Evolutionary conservation across 179 eudicot genomes (phyloP).

Genomic region (Gypsophila paniculata): DNA sequence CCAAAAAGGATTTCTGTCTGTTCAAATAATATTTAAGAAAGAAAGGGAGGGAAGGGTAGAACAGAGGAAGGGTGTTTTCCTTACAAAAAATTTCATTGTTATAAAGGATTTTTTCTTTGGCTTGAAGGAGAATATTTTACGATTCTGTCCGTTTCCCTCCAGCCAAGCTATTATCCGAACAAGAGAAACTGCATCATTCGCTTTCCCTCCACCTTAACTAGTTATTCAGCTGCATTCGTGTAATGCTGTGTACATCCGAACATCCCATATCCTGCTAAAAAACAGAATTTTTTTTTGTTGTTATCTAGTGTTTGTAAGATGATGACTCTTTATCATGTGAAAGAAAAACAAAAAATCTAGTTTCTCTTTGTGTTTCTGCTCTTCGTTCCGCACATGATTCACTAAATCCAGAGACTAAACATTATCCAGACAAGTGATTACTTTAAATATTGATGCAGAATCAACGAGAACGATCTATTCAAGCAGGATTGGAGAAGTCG

Average conservation of each 20-base stretch:
- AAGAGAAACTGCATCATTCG: too few species aligned
- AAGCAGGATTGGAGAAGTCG: conserved; percentile 96
- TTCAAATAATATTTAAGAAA: background rate
- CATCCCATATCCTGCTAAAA: background rate
- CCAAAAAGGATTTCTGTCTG: background rate
- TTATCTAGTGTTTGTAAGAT: background rate
- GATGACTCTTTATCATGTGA: background rate
- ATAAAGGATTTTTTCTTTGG: too few species aligned
- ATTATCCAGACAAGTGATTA: background rate
- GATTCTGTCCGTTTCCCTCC: too few species aligned
- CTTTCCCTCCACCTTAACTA: too few species aligned
- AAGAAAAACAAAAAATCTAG: background rate
- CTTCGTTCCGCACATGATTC: background rate
- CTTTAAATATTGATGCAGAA: conserved; percentile 41
- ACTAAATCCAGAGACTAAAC: conserved; percentile 1
- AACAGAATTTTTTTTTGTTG: background rate
- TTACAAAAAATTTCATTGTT: too few species aligned
- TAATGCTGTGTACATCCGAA: background rate
- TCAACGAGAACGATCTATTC: conserved; percentile 90
- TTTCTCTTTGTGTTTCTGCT: background rate
- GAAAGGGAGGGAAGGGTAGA: background rate
- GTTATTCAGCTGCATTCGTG: too few species aligned
- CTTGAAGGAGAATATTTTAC: too few species aligned
- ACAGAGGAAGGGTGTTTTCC: background rate
- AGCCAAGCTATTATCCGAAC: too few species aligned